Evolutionary conservation across 495 filamentous ascomycete species (phyloP), one percentile per base, ranked within the genome.

Genomic region (Penicillium bialowiezense): DNA sequence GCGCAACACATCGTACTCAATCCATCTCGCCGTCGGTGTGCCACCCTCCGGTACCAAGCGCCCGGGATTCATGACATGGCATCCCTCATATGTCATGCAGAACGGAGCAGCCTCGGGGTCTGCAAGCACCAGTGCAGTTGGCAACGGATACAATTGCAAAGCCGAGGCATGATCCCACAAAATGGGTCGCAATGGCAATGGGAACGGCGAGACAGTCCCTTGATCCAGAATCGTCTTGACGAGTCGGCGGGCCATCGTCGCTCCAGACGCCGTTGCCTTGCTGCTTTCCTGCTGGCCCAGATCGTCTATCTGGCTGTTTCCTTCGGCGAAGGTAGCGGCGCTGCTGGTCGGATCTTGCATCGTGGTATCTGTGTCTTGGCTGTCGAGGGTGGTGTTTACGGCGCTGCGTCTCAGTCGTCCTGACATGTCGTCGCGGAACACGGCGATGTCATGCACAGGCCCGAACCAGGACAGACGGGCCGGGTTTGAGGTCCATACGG

Each of bases 151-250:
- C 12, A 98, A 74, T 39, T 86, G 80, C 39, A 96, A 61, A 10
- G 87, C 73, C 35, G 74, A 71, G 0, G 83, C 82, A 67, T 86
- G 88, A 66, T 96, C 91, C 93, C 93, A 97, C 43, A 93, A 76
- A 9, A 95, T 78, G 1, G 93, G 93, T 3, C 93, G 79, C 20
- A 77, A 71, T 1, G 80, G 71, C 21, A 89, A 75, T 0, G 88
- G 86, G 68, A 97, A 98, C 1, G 93, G 93, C 0, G 87, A 84
- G 5, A 98, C 71, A 31, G 88, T 85, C 4, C 89, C 89, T 65
- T 98, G 93, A 57, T 96, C 91, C n/a, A 98, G 75, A 23, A 98
- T 62, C 0, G 95, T 95, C 62, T 95, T 95, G 55, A 91, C 88
- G 0, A 97, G 75, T 58, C 88, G 90, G 40, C 90, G 82, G n/a